Percentiles rank a stretch among this genome's conserved stretches.
phyloP scores from a whole-genome alignment of 768 basidiomycete genomes.

The Tylopilus rubrobrunneus region DNA sequence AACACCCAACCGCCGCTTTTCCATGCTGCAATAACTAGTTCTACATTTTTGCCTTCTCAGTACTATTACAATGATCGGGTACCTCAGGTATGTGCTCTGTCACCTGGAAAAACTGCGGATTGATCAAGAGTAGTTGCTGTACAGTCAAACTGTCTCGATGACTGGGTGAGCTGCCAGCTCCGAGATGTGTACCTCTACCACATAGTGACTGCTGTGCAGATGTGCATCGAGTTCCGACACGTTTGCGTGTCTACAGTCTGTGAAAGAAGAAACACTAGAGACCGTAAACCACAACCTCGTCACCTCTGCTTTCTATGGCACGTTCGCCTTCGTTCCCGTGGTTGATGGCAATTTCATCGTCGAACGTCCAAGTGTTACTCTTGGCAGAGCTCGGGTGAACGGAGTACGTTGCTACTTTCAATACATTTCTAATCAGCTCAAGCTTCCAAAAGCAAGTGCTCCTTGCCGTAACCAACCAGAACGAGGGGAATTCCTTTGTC shows the following conservation, averaged over 20 bases:
- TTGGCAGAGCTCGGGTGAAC: not conserved
- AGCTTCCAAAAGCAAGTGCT: conserved; percentile 21
- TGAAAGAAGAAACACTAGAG: conserved; percentile 30
- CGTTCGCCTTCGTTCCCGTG: conserved; percentile 7
- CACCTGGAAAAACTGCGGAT: not conserved
- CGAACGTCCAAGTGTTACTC: conserved; percentile 2
- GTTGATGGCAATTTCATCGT: conserved; percentile 3
- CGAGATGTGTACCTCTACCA: too few species aligned
- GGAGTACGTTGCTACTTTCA: not conserved
- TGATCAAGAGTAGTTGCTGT: not conserved
- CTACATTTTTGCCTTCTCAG: not conserved
- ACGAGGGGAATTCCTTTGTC: conserved; percentile 32
- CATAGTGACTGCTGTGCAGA: not conserved
- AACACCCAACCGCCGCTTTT: conserved; percentile 7
- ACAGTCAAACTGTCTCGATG: not conserved
- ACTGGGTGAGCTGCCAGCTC: not conserved
- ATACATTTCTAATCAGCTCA: not conserved
- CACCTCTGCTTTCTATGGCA: conserved; percentile 12
- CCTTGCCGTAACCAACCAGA: conserved; percentile 6
- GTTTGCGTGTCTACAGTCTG: conserved; percentile 38
- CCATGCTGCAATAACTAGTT: conserved; percentile 9
- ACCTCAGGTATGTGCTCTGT: not conserved
- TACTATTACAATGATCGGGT: conserved; percentile 6
- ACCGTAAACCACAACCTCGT: conserved; percentile 32
- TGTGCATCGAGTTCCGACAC: conserved; percentile 23